phyloP scores from a whole-genome alignment of 1,284 basidiomycete species.

The Irpex sp. region DNA sequence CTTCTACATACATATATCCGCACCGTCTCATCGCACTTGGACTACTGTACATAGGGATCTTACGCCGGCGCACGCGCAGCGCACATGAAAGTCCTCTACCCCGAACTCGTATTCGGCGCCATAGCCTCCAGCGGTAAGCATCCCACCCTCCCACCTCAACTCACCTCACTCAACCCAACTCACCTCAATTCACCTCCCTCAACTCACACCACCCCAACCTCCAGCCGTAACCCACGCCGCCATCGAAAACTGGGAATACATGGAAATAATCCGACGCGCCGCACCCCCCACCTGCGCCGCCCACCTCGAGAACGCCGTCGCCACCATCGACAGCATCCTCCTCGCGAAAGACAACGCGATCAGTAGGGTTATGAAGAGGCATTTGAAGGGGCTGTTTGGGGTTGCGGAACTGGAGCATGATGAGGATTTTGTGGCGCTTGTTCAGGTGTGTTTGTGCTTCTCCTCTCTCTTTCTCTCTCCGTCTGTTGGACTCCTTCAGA shows the following conservation, averaged over 20 bases:
- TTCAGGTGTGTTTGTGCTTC: conserved; percentile 40
- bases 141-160: background rate
- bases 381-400: conserved; percentile 74
- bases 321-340: conserved; percentile 62
- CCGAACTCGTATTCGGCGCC: conserved; percentile 85
- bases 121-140: conserved; percentile 83
- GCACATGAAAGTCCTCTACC: conserved; percentile 87
- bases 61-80: conserved; percentile 95
- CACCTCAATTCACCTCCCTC: background rate
- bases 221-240: conserved; percentile 72
- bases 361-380: conserved; percentile 36
- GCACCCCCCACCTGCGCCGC: conserved; percentile 71
- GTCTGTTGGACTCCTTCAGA: too few relatives aligned
- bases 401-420: conserved; percentile 63
- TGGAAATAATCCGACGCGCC: conserved; percentile 79
- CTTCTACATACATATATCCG: background rate
- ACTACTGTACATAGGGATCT: conserved; percentile 50
- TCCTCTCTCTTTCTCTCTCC: background rate
- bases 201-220: conserved; percentile 4
- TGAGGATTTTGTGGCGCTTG: conserved; percentile 74
- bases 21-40: background rate
- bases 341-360: conserved; percentile 31
- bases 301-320: conserved; percentile 64
- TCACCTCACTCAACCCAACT: too few relatives aligned
- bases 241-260: conserved; percentile 79